Evolutionary conservation across 768 basidiomycete species (phyloP).

Genomic region (Paxillus rubicundulus): DNA sequence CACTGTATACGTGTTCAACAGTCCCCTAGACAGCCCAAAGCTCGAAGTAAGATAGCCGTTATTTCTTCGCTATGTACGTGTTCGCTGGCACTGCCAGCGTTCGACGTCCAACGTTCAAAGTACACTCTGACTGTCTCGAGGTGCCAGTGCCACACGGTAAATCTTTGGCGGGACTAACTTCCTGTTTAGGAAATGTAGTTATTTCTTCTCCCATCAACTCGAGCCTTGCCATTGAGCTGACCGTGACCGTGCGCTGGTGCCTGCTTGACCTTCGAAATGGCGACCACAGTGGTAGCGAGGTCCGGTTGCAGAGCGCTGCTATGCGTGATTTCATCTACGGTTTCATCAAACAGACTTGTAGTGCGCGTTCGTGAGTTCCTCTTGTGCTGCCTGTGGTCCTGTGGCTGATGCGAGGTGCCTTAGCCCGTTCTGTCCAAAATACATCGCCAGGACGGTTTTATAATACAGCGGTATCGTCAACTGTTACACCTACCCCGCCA

Average conservation of each 20-base stretch:
- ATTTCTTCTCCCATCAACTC: too few relatives aligned
- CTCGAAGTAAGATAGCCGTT: too few relatives aligned
- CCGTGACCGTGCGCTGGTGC: neutral
- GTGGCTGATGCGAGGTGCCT: neutral
- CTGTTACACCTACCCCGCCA: neutral
- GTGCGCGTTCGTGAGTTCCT: constrained; percentile 15
- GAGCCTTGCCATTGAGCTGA: neutral
- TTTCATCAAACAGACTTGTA: neutral
- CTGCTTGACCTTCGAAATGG: neutral
- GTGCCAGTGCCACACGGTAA: too few relatives aligned
- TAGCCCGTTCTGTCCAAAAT: constrained; percentile 1
- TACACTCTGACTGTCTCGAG: too few relatives aligned
- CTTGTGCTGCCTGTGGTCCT: neutral
- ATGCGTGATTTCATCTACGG: neutral
- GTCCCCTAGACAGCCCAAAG: too few relatives aligned
- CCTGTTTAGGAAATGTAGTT: too few relatives aligned
- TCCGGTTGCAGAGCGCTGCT: neutral
- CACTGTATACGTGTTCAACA: too few relatives aligned
- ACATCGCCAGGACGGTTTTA: constrained; percentile 6
- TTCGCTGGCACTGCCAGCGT: too few relatives aligned
- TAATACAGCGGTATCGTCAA: neutral
- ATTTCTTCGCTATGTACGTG: too few relatives aligned
- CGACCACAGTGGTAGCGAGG: neutral
- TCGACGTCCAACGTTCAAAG: too few relatives aligned
- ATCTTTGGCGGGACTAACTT: too few relatives aligned